Evolutionary conservation across 106 monocot genomes (phyloP).

Genomic region (Dactylorhiza incarnata): DNA sequence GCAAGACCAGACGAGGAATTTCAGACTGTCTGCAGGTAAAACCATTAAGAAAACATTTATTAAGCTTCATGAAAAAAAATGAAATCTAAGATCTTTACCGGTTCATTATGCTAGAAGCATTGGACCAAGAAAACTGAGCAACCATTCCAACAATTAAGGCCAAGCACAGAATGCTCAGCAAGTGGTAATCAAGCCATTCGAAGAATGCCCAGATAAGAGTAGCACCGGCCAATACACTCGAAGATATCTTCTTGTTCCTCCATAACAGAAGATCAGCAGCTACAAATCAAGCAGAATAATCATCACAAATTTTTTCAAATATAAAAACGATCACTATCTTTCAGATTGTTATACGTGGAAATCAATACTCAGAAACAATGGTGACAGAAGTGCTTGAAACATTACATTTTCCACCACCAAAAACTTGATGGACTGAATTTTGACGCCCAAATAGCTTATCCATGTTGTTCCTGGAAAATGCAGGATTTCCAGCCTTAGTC

Average conservation of each 20-base stretch:
- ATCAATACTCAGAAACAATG: not conserved
- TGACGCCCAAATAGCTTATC: constrained; percentile 67
- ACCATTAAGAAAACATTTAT: constrained; percentile 4
- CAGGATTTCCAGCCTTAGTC: constrained; percentile 45
- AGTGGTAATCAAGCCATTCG: constrained; percentile 89
- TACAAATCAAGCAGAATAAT: constrained; percentile 13
- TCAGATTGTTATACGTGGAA: not conserved
- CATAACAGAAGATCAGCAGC: constrained; percentile 87
- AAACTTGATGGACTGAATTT: constrained; percentile 58
- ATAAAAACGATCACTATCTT: not conserved
- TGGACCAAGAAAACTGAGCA: constrained; percentile 69
- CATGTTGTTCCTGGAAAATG: constrained; percentile 32
- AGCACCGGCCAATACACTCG: constrained; percentile 45
- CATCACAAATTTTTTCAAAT: not conserved
- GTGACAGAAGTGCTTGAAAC: not conserved
- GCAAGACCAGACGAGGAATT: constrained; percentile 70
- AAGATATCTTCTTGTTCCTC: constrained; percentile 87
- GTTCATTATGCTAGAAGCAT: constrained; percentile 49
- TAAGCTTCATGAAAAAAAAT: not conserved
- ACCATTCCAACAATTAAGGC: constrained; percentile 52
- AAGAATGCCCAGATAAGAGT: constrained; percentile 69
- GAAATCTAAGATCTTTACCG: constrained; percentile 33
- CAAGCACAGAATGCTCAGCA: constrained; percentile 57
- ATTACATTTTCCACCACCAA: constrained; percentile 88
- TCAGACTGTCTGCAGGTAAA: constrained; percentile 41